Evolutionary conservation across 495 filamentous ascomycete genomes (phyloP), one percentile per base, ranked within the genome.

Genomic region (Lepidopterella palustris): DNA sequence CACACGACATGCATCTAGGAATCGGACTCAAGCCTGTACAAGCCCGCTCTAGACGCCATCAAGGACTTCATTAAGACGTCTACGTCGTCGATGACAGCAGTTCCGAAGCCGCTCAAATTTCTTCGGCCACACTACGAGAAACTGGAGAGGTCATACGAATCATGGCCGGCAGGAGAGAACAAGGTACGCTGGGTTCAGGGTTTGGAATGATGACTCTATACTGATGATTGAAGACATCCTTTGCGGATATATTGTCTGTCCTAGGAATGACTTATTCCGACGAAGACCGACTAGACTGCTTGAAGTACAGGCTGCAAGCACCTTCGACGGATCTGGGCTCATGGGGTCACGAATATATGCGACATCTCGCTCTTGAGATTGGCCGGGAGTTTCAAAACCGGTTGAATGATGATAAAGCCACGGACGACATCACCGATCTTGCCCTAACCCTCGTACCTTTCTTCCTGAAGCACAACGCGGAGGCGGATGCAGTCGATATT

Each of bases 241-340:
- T 99, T 58, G 95, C 93, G 39, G 95, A 99, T 77, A 92, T 93
- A 67, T 78, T 99, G 15, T 97, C 93, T 5, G 92, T 99, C 21
- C 87, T 99, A 55, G 93, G 93, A 61, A 99, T 99, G 93, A 99
- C 95, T 39, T 96, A 92, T 73, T 93, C 92, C 53, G 93, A 97
- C 65, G 95, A 97, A 73, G 87, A 95, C 68, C 87, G 92, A 70
- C 81, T 93, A 66, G 95, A 97, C 72, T 95, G 92, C 32, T 81
- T 99, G 60, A 97, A 95, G 74, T 99, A 92, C 76, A 84, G 93
- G 63, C 80, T 99, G 18, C 81, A 96, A 29, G 85, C 92, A 25
- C 92, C 92, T 45, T 90, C 90, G 13, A 80, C 89, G 66, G 93
- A 99, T 72, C 88, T 97, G 69, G 90, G 87, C 40, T 95, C 92